phyloP scores from a whole-genome alignment of 2,329 filamentous ascomycete genomes.

The Apiospora kogelbergensis region DNA sequence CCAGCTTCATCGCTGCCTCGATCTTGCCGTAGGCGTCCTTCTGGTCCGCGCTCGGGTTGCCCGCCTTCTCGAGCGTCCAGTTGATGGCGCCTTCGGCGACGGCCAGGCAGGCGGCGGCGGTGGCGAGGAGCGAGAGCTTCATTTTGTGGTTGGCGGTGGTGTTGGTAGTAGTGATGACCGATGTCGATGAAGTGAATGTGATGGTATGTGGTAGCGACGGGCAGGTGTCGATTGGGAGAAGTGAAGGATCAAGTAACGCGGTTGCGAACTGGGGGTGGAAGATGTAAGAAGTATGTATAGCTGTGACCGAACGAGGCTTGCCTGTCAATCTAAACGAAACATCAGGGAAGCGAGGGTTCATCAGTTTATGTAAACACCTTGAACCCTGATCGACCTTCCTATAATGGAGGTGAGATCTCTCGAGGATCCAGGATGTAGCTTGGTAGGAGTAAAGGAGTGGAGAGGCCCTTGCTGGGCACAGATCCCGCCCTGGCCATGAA shows the following conservation, averaged over 20 bases:
- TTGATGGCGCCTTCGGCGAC: slow-evolving; percentile 24
- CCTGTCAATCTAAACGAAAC: not conserved
- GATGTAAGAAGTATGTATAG: not conserved
- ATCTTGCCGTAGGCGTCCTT: slow-evolving; percentile 44
- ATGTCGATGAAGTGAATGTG: not conserved
- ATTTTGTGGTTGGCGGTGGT: not conserved
- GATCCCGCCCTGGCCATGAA: not conserved
- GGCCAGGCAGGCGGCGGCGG: not conserved
- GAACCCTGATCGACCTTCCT: not conserved
- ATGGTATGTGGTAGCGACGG: not conserved
- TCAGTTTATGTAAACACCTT: not conserved
- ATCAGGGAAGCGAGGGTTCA: not conserved
- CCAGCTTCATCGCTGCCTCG: slow-evolving; percentile 40
- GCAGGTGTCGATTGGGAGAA: not conserved
- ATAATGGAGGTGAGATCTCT: not conserved
- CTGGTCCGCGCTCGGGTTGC: slow-evolving; percentile 43
- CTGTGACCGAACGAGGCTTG: not conserved
- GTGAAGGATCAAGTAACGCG: not conserved
- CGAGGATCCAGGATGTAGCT: not conserved
- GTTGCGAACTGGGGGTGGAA: not conserved
- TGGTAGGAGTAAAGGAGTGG: no score
- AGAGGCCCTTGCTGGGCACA: not conserved
- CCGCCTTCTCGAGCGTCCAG: slow-evolving; percentile 36
- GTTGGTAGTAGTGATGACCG: not conserved
- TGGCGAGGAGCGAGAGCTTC: not conserved